Evolutionary conservation across 345 rosid species (phyloP).

Genomic region (Gossypium thurberi): DNA sequence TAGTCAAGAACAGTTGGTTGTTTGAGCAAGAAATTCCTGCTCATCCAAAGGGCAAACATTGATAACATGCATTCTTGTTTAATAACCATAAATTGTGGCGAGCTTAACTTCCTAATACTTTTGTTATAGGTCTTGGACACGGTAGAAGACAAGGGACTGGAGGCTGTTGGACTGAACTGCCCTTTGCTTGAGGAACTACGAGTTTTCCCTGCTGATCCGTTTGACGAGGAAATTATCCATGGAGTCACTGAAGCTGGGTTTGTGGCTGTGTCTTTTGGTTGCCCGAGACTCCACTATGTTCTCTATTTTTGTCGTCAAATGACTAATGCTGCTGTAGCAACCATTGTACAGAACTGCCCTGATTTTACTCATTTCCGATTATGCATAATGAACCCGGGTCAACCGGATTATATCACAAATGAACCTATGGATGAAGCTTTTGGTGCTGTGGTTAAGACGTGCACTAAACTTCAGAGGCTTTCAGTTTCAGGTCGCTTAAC

Average conservation of each 20-base stretch:
- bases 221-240: conserved; percentile 40
- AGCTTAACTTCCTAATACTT: background rate
- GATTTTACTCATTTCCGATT: conserved; percentile 66
- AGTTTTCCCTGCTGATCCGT: conserved; percentile 65
- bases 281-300: conserved; percentile 52
- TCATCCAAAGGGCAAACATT: background rate
- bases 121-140: conserved; percentile 56
- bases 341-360: conserved; percentile 60
- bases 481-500: conserved; percentile 62
- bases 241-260: conserved; percentile 61
- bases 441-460: conserved; percentile 62
- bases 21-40: background rate
- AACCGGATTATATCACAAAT: conserved; percentile 53
- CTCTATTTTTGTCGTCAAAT: conserved; percentile 65
- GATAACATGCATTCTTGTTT: background rate
- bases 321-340: conserved; percentile 69
- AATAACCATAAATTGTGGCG: background rate
- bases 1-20: background rate
- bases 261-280: conserved; percentile 54
- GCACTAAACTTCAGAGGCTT: conserved; percentile 60
- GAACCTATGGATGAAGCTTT: conserved; percentile 72
- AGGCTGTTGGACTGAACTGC: conserved; percentile 48
- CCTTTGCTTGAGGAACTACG: conserved; percentile 62
- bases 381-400: conserved; percentile 64
- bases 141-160: conserved; percentile 60